Evolutionary conservation across 2,329 filamentous ascomycete genomes (phyloP).

Genomic region (Paraphoma sp.): DNA sequence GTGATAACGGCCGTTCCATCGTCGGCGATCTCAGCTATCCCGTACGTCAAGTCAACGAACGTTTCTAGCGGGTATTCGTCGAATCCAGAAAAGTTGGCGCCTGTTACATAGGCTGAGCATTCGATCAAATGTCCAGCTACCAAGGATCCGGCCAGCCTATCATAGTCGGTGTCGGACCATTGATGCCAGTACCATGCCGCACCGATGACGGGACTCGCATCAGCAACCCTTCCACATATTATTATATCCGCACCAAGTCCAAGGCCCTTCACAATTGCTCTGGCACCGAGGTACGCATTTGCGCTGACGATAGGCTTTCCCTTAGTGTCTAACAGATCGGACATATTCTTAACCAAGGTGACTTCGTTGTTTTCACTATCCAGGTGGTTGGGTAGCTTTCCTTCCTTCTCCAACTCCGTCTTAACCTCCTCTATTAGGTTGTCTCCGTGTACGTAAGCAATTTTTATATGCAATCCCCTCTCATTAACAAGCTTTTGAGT

Average conservation of each 20-base stretch:
- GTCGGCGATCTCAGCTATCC: constrained; percentile 17
- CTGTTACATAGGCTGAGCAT: constrained; percentile 43
- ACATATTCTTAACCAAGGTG: too few relatives aligned
- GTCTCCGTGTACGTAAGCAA: neutral
- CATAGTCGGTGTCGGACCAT: constrained; percentile 20
- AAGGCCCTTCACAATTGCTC: neutral
- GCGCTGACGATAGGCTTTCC: neutral
- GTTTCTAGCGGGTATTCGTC: constrained; percentile 33
- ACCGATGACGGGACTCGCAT: constrained; percentile 51
- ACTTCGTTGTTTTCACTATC: neutral
- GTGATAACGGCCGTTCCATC: constrained; percentile 16
- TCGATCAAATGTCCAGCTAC: constrained; percentile 51
- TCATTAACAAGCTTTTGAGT: constrained; percentile 28
- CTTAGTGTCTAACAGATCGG: neutral
- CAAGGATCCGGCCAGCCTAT: constrained; percentile 22
- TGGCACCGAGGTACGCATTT: neutral
- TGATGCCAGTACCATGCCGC: constrained; percentile 35
- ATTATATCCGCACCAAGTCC: constrained; percentile 46
- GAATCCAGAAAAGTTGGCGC: constrained; percentile 46
- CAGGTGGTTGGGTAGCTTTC: neutral
- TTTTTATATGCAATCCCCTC: neutral
- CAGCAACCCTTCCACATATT: constrained; percentile 51
- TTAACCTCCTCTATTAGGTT: neutral
- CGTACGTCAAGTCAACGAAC: constrained; percentile 22
- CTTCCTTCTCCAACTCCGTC: neutral